Conservation (phyloP, 176 grass and related monocot species). For the Eleusine coracana region DNA sequence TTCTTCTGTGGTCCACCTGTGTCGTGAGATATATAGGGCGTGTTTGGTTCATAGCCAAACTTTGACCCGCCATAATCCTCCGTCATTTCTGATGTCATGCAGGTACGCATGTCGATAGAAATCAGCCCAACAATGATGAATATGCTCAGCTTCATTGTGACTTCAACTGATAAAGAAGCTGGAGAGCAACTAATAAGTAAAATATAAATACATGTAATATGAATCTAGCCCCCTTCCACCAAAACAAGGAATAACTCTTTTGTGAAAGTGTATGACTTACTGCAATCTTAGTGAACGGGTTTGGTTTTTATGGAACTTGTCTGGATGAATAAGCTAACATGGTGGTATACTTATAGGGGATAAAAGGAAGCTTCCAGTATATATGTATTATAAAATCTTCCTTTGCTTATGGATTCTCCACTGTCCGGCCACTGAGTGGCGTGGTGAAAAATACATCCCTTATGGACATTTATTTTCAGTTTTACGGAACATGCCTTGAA, state of each 20-base stretch:
- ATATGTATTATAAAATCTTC: too few relatives aligned
- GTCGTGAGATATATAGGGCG: too few relatives aligned
- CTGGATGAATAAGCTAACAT: too few relatives aligned
- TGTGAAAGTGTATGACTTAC: slow-evolving; percentile 5
- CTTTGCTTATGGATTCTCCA: slow-evolving; percentile 43
- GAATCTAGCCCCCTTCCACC: background rate
- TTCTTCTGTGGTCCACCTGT: background rate
- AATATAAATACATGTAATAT: background rate
- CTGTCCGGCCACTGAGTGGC: slow-evolving; percentile 15
- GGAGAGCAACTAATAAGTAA: background rate
- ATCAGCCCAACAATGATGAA: slow-evolving; percentile 21
- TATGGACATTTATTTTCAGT: background rate
- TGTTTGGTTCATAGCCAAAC: too few relatives aligned
- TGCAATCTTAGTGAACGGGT: background rate
- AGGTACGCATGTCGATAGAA: background rate
- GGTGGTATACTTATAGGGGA: too few relatives aligned
- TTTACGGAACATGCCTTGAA: background rate
- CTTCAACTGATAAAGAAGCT: background rate
- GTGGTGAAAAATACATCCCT: slow-evolving; percentile 10
- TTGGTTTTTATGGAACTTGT: background rate
- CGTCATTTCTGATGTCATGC: background rate
- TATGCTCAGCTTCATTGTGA: slow-evolving; percentile 26
- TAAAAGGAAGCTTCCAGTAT: too few relatives aligned
- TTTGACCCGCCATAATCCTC: too few relatives aligned
- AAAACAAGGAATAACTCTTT: background rate